Evolutionary conservation across 805 yeast species (phyloP), one percentile per base, ranked within the genome.

Genomic region (Priceomyces haplophilus): DNA sequence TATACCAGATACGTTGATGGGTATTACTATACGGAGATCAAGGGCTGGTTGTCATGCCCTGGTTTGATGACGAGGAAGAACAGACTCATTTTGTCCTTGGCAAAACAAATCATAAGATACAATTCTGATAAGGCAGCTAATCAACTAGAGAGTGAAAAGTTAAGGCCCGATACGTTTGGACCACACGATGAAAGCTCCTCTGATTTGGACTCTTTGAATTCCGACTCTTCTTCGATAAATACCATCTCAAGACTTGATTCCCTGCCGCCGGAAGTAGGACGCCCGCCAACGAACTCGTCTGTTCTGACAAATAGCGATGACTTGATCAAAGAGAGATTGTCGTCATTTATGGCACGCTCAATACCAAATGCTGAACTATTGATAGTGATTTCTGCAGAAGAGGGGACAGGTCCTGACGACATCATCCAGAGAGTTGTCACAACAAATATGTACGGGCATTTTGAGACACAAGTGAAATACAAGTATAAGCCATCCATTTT

Each of bases 31-130:
- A 75, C 76, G 31, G 79, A 80, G 27, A 78, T 90, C 2, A 73
- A 86, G 34, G 96, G 97, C 5, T 79, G 85, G 76, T 65, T 85
- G 20, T 72, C 79, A 8, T 72, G 85, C 33, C 88, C 89, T 0
- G 95, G 95, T 1, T 67, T 75, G 7, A 76, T 80, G 71, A 75
- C 78, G 23, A 69, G 95, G 33, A 88, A 84, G 54, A 88, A 88
- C 60, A 67, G 82, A 44, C 59, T 90, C 34, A 68, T 90, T 24
- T 59, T 85, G 17, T 74, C 88, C 0, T 62, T 88, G 34, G 87
- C 88, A 3, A 78, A 79, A 46, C 88, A 86, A 59, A 66, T 85
- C 38, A 76, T 82, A 0, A 77, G 79, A 38, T 64, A 59, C 42
- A 61, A 59, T 18, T 44, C 55, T 1, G 51, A 37, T 31, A 56